These are phyloP conservation scores for Coprinellus micaceus DNA, from an alignment of 768 basidiomycete species.

Conservation along the genomic window DNA sequence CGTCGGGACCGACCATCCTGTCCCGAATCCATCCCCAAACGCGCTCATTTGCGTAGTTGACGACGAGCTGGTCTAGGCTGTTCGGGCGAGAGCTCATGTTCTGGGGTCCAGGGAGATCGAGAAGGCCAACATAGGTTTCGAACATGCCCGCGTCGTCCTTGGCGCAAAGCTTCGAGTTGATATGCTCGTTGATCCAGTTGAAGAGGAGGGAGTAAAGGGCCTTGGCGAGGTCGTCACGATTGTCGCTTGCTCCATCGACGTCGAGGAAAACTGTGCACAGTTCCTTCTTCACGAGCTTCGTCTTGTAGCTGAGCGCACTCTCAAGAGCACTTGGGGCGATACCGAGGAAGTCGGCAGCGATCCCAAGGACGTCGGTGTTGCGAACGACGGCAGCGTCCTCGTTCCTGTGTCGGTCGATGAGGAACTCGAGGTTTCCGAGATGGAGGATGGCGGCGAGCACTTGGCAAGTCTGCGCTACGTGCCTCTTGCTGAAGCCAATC, in stretches of 20 bases:
- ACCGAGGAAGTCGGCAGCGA: slow-evolving; percentile 90
- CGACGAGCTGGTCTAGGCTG: slow-evolving; percentile 92
- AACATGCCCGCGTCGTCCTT: slow-evolving; percentile 63
- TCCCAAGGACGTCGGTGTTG: slow-evolving; percentile 75
- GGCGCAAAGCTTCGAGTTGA: slow-evolving; percentile 87
- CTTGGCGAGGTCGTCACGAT: slow-evolving; percentile 91
- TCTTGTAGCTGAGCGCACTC: slow-evolving; percentile 82
- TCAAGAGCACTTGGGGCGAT: slow-evolving; percentile 72
- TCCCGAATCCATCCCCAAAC: slow-evolving; percentile 81
- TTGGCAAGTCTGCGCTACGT: slow-evolving; percentile 94
- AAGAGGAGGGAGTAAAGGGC: slow-evolving; percentile 92
- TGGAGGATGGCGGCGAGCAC: slow-evolving; percentile 94
- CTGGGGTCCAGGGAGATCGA: slow-evolving; percentile 92
- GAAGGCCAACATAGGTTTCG: slow-evolving; percentile 84
- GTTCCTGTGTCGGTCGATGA: slow-evolving; percentile 74
- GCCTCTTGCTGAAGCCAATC: slow-evolving; percentile 89
- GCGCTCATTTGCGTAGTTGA: slow-evolving; percentile 95
- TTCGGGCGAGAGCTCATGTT: slow-evolving; percentile 86
- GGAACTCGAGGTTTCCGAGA: slow-evolving; percentile 93
- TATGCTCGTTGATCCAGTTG: slow-evolving; percentile 92
- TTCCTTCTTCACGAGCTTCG: slow-evolving; percentile 91
- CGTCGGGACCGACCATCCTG: slow-evolving; percentile 47
- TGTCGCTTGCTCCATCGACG: slow-evolving; percentile 87
- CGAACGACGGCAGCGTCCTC: slow-evolving; percentile 92
- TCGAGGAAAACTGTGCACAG: slow-evolving; percentile 97